Base-by-base conservation (phyloP, 1,284 basidiomycete genomes). In the Irpex rosettiformis region DNA sequence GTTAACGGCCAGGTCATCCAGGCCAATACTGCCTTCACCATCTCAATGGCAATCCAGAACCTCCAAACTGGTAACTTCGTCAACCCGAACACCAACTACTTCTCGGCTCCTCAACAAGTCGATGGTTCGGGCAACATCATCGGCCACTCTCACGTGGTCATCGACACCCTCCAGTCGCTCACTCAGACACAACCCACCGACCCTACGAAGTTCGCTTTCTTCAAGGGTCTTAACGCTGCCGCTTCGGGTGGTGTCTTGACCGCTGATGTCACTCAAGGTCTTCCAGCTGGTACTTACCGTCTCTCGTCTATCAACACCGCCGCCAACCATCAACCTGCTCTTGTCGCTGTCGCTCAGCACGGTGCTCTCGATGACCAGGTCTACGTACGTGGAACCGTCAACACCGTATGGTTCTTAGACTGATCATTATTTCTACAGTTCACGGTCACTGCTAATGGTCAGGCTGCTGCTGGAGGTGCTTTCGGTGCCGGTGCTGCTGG, bases 91-190 rank as follows among this genome's bases (percentile, higher is more conserved):
- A 65, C 73, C 52, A 86, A 81, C 69, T 88, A 82, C 75, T 81
- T 79, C 70, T 66, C 77, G 61, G 74, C 80, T 61, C 88, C 88
- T 58, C 75, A 84, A 68, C 79, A 83, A 64, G 73, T 89, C n/a
- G 79, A 86, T 67, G 64, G 60, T 3, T 62, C 68, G 24, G 88
- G 86, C 59, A 67, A 73, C 58, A 77, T 82, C 62, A 67, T 72
- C 49, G 85, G 84, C 4, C 84, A 86, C 72, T 79, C 79, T 5
- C 88, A 91, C 68, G 75, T 89, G 64, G 85, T 86, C 52, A 74
- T 91, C 57, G 82, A 90, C 71, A 57, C 70, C 52, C 75, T 91
- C 62, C 62, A 68, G 43, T 77, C 81, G 3, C 70, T 88, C 58
- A 70, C 72, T 43, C 79, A 84, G 66, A 83, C 84, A 10, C 75